These are phyloP conservation scores for Seiridium cupressi DNA, from an alignment of 2,329 filamentous ascomycete genomes.

Conservation along the genomic window DNA sequence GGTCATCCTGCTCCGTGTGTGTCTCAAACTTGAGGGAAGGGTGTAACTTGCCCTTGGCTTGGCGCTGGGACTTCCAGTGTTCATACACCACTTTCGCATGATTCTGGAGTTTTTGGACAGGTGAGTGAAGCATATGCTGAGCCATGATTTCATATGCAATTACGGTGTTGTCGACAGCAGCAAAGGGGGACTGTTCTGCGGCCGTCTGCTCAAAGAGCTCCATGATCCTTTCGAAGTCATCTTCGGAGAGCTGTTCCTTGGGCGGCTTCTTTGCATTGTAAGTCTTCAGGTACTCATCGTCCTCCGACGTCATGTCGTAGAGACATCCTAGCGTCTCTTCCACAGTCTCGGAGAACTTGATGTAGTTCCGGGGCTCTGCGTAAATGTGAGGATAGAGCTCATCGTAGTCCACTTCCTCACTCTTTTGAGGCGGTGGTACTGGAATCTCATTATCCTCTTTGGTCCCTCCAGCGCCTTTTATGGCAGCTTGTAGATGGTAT, in stretches of 20 bases:
- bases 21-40: constrained; percentile 89
- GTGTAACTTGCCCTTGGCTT: constrained; percentile 70
- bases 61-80: constrained; percentile 78
- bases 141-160: constrained; percentile 77
- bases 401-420: constrained; percentile 75
- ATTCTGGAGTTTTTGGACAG: constrained; percentile 42
- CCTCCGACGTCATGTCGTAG: constrained; percentile 94
- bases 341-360: constrained; percentile 96
- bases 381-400: constrained; percentile 79
- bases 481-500: constrained; percentile 88
- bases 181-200: constrained; percentile 80
- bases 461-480: constrained; percentile 54
- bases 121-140: constrained; percentile 56
- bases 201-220: constrained; percentile 91
- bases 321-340: constrained; percentile 88
- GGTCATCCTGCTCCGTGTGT: constrained; percentile 89
- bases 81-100: constrained; percentile 80
- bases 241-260: constrained; percentile 71
- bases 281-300: constrained; percentile 78
- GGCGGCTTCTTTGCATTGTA: constrained; percentile 76
- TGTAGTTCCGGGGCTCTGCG: constrained; percentile 86
- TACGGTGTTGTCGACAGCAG: constrained; percentile 83
- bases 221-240: constrained; percentile 93
- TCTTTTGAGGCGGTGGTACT: constrained; percentile 63
- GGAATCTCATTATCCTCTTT: constrained; percentile 61